phyloP scores from a whole-genome alignment of 2,329 filamentous ascomycete species.

The Microdochium paspali region DNA sequence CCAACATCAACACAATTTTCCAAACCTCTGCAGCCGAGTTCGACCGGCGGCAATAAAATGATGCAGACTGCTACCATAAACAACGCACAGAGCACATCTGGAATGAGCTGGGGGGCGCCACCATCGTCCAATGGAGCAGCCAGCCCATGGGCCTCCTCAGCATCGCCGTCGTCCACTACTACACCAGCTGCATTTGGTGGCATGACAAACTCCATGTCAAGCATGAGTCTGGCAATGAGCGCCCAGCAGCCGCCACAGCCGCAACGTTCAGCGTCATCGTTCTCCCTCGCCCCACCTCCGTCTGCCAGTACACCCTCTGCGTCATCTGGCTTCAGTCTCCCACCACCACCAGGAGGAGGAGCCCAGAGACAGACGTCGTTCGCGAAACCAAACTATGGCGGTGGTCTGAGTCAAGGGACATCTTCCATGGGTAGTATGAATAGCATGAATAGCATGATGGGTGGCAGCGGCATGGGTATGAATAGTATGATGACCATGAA shows the following conservation, averaged over 20 bases:
- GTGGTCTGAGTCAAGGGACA: constrained; percentile 4
- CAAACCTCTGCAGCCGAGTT: constrained; percentile 46
- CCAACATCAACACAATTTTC: constrained; percentile 55
- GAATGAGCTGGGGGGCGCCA: constrained; percentile 37
- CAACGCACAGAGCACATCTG: constrained; percentile 20
- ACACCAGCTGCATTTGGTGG: constrained; percentile 22
- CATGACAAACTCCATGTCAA: constrained; percentile 35
- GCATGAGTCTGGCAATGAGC: constrained; percentile 31
- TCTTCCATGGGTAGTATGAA: constrained; percentile 7
- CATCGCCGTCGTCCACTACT: constrained; percentile 20
- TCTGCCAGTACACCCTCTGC: constrained; percentile 15
- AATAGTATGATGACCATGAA: constrained; percentile 12
- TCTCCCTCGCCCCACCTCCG: constrained; percentile 50
- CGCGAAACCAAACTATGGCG: neutral
- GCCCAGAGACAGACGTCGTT: constrained; percentile 15
- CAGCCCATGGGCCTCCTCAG: constrained; percentile 38
- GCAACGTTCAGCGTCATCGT: constrained; percentile 28
- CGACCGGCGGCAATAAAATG: constrained; percentile 9
- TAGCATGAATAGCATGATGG: constrained; percentile 15
- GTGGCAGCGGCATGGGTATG: constrained; percentile 13
- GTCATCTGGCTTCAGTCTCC: constrained; percentile 34
- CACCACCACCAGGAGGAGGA: constrained; percentile 29
- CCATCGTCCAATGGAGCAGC: constrained; percentile 23
- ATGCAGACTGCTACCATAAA: constrained; percentile 9
- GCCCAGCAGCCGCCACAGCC: no score